Evolutionary conservation across 768 basidiomycete genomes (phyloP).

Genomic region (Russula sp.): DNA sequence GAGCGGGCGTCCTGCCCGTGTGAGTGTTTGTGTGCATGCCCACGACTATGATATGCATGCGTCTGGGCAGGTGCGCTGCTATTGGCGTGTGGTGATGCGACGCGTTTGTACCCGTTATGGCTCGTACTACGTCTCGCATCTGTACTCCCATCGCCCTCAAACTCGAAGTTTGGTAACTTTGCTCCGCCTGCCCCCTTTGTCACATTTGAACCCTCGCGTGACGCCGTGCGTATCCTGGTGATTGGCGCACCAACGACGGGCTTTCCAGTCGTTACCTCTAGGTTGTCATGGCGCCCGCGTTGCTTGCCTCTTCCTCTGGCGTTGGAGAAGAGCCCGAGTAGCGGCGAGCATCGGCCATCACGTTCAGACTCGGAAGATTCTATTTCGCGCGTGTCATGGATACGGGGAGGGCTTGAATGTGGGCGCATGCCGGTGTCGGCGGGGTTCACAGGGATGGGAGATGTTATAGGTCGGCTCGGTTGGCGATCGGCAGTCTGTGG

Average conservation of each 20-base stretch:
- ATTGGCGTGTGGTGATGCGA: slow-evolving; percentile 3
- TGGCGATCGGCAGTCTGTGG: slow-evolving; percentile 14
- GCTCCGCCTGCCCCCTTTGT: background rate
- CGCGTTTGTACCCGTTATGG: slow-evolving; percentile 16
- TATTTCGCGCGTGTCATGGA: slow-evolving; percentile 20
- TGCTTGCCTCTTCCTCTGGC: slow-evolving; percentile 28
- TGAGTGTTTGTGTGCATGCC: slow-evolving; percentile 14
- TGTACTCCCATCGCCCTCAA: slow-evolving; percentile 15
- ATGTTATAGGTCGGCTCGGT: slow-evolving; percentile 5
- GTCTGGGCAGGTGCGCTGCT: slow-evolving; percentile 1
- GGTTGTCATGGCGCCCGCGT: slow-evolving; percentile 9
- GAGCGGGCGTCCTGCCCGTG: slow-evolving; percentile 15
- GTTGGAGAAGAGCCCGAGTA: slow-evolving; percentile 35
- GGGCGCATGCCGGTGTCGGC: slow-evolving; percentile 14
- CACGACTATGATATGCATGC: slow-evolving; percentile 6
- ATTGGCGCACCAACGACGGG: slow-evolving; percentile 27
- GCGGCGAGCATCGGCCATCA: slow-evolving; percentile 38
- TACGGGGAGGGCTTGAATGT: slow-evolving; percentile 31
- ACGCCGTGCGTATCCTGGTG: slow-evolving; percentile 26
- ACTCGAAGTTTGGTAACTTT: slow-evolving; percentile 23
- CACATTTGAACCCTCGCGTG: slow-evolving; percentile 23
- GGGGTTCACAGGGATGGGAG: slow-evolving; percentile 3
- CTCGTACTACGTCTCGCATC: slow-evolving; percentile 24
- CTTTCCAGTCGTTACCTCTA: slow-evolving; percentile 2
- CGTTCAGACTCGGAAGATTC: slow-evolving; percentile 30